phyloP scores from a whole-genome alignment of 352 stramenopile species.

The Phytophthora citricola region DNA sequence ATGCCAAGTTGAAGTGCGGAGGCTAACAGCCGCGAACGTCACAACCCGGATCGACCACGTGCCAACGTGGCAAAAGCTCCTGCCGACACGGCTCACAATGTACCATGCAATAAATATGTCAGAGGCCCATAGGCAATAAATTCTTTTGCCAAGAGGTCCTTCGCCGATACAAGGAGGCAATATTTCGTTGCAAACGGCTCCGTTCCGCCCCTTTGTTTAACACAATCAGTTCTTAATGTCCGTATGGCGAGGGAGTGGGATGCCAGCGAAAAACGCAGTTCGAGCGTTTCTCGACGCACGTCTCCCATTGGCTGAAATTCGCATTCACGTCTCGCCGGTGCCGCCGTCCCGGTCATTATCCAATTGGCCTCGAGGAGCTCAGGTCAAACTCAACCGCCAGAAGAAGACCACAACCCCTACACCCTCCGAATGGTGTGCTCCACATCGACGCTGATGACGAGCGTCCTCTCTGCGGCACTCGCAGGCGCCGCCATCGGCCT shows the following conservation, averaged over 20 bases:
- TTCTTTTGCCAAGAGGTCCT: too few relatives aligned
- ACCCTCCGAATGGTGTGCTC: slow-evolving; percentile 51
- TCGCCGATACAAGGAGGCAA: too few relatives aligned
- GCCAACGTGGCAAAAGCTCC: too few relatives aligned
- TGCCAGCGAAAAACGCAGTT: slow-evolving; percentile 12
- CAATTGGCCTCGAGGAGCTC: slow-evolving; percentile 22
- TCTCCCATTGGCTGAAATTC: slow-evolving; percentile 10
- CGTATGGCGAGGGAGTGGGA: slow-evolving; percentile 12
- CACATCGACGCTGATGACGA: slow-evolving; percentile 50
- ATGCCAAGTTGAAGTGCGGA: slow-evolving; percentile 18
- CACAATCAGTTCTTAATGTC: slow-evolving; percentile 1
- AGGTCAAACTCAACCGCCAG: slow-evolving; percentile 10
- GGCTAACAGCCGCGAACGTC: not conserved
- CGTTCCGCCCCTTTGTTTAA: slow-evolving; percentile 12
- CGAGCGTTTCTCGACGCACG: slow-evolving; percentile 17
- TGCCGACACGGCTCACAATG: too few relatives aligned
- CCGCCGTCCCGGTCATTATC: slow-evolving; percentile 23
- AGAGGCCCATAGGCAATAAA: too few relatives aligned
- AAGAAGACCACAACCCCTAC: slow-evolving; percentile 1
- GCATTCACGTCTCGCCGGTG: not conserved
- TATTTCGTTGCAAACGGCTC: not conserved
- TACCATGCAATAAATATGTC: too few relatives aligned
- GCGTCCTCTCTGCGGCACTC: slow-evolving; percentile 50
- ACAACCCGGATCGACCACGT: not conserved
- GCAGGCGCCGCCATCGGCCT: slow-evolving; percentile 52